Percentiles rank a stretch among this genome's conserved stretches.
Evolutionary conservation across 441 rosid genomes (phyloP).

Genomic region (Bruguiera hainesii): DNA sequence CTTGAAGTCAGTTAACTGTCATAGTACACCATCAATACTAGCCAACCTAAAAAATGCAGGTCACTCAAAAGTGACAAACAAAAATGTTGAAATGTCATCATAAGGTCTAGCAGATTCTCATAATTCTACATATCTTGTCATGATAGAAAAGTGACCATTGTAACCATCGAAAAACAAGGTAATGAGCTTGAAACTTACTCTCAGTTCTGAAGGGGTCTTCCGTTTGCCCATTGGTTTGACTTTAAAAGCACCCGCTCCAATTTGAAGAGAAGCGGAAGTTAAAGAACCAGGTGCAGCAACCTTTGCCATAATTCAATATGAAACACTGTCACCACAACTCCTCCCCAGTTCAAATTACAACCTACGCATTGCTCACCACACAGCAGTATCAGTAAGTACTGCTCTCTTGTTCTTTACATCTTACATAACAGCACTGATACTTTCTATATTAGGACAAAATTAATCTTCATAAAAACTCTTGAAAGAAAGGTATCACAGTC

Average conservation of each 20-base stretch:
- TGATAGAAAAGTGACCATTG: too few species aligned
- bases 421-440: background rate
- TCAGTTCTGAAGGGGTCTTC: constrained; percentile 47
- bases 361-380: constrained; percentile 6
- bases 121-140: too few species aligned
- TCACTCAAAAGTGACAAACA: too few species aligned
- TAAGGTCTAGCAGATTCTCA: too few species aligned
- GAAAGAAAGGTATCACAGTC: background rate
- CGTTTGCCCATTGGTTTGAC: constrained; percentile 44
- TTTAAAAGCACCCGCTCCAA: constrained; percentile 44
- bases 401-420: background rate
- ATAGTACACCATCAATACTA: too few species aligned
- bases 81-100: too few species aligned
- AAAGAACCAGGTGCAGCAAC: constrained; percentile 57
- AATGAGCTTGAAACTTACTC: constrained; percentile 2
- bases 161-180: background rate
- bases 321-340: constrained; percentile 2
- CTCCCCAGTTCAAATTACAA: constrained; percentile 22
- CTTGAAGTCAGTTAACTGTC: too few species aligned
- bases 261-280: constrained; percentile 40
- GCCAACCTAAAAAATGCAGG: too few species aligned
- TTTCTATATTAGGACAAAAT: background rate
- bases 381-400: background rate
- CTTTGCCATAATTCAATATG: constrained; percentile 46
- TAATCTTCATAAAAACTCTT: background rate